Evolutionary conservation across 768 basidiomycete genomes (phyloP), one percentile per base, ranked within the genome.

Genomic region (Termitomyces sp.): DNA sequence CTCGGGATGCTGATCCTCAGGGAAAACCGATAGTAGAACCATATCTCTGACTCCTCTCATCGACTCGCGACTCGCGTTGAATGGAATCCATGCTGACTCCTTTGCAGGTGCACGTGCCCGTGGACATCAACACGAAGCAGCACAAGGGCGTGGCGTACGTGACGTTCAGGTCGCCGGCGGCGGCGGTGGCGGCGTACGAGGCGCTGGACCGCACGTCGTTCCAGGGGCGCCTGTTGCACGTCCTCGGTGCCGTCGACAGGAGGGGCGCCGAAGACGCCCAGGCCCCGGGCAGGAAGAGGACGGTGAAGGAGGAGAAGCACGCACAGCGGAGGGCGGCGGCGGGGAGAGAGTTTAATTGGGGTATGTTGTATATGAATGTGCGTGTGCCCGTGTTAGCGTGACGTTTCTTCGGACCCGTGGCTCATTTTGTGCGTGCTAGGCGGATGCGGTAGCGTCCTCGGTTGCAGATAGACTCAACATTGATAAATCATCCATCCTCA

Each of bases 351-450:
- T 94, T 94, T 67, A 93, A 92, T 70, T 96, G 93, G 94, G 85
- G 87, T 53, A 89, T 94, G 80, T 69, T 98, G 56, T 98, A 94
- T 68, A 94, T 98, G 92, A 98, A 98, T 78, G 96, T 97, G 76
- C 72, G n/a, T n/a, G n/a, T n/a, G n/a, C n/a, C n/a, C n/a, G n/a
- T n/a, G n/a, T n/a, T n/a, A n/a, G n/a, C n/a, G n/a, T n/a, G n/a
- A n/a, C n/a, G n/a, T n/a, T n/a, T n/a, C n/a, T n/a, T n/a, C n/a
- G n/a, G n/a, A n/a, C n/a, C n/a, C n/a, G n/a, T n/a, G n/a, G n/a
- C n/a, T n/a, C n/a, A n/a, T n/a, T n/a, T n/a, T n/a, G n/a, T n/a
- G n/a, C n/a, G n/a, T n/a, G n/a, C n/a, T n/a, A n/a, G 95, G 90
- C 88, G 65, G 95, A 99, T 66, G 95, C 97, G 5, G 95, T 98